Conservation (phyloP, 768 basidiomycete genomes). For the Mycena galopus region DNA sequence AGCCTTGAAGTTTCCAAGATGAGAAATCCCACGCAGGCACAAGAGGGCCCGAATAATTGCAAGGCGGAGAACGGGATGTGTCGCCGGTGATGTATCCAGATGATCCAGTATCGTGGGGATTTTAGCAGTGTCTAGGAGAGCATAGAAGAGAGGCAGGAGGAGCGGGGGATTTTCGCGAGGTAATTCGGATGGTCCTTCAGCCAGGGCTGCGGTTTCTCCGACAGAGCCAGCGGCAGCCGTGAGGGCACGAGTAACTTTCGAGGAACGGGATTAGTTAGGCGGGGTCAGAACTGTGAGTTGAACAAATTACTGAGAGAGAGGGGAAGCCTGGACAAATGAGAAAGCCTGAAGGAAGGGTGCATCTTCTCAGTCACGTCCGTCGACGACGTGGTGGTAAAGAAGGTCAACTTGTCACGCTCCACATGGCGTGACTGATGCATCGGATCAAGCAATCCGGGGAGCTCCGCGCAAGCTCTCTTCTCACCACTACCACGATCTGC, state of each 20-base stretch:
- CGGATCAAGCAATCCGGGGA: no score
- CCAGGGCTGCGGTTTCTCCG: background rate
- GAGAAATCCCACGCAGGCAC: background rate
- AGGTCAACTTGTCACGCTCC: no score
- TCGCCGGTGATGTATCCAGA: background rate
- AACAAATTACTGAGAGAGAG: background rate
- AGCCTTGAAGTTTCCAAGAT: background rate
- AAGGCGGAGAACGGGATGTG: background rate
- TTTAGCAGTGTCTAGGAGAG: background rate
- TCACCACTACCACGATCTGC: no score
- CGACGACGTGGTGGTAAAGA: no score
- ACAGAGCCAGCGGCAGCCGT: background rate
- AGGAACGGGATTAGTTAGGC: background rate
- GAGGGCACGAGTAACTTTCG: background rate
- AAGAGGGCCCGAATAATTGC: background rate
- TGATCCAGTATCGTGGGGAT: background rate
- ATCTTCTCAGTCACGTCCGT: no score
- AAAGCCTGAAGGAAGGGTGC: background rate
- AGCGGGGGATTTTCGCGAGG: background rate
- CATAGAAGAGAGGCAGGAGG: background rate
- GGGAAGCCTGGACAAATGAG: background rate
- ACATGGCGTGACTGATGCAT: no score
- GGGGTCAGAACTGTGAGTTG: background rate
- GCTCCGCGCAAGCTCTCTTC: no score
- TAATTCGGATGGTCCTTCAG: background rate